phyloP scores from a whole-genome alignment of 139 green algal species.

The Tetradesmus lagerheimii region DNA sequence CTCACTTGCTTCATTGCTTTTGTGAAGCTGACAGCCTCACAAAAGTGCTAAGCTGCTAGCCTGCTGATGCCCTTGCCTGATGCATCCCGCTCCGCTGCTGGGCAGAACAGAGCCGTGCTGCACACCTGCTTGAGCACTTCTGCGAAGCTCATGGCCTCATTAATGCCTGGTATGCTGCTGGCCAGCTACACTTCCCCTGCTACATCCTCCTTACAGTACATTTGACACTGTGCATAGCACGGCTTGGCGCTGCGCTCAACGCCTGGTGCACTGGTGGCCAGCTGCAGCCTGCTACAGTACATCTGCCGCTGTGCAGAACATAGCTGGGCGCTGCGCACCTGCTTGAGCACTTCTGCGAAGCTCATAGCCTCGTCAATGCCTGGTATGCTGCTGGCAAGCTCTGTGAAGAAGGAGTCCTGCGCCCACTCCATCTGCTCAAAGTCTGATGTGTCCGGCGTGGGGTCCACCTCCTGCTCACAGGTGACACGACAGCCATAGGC shows the following conservation, averaged over 20 bases:
- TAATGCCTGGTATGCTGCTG: slow-evolving; percentile 94
- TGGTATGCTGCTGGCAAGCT: slow-evolving; percentile 92
- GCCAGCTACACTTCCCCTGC: slow-evolving; percentile 70
- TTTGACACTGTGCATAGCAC: no score
- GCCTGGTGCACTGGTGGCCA: background rate
- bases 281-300: background rate
- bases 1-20: no score
- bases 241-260: background rate
- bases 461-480: slow-evolving; percentile 92
- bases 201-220: background rate
- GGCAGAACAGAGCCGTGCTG: no score
- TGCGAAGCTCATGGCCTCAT: slow-evolving; percentile 98
- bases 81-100: no score
- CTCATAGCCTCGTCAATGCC: slow-evolving; percentile 99
- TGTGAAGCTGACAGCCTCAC: no score
- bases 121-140: slow-evolving; percentile 96
- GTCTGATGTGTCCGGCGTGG: slow-evolving; percentile 79
- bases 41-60: no score
- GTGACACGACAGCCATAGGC: background rate
- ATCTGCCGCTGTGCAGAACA: background rate
- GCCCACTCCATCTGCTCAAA: slow-evolving; percentile 74
- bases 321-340: slow-evolving; percentile 56
- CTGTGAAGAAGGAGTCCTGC: slow-evolving; percentile 80
- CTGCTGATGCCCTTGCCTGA: no score
- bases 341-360: slow-evolving; percentile 98